Base-by-base conservation (phyloP, 352 stramenopile genomes). In the Pythium pectinolyticum region DNA sequence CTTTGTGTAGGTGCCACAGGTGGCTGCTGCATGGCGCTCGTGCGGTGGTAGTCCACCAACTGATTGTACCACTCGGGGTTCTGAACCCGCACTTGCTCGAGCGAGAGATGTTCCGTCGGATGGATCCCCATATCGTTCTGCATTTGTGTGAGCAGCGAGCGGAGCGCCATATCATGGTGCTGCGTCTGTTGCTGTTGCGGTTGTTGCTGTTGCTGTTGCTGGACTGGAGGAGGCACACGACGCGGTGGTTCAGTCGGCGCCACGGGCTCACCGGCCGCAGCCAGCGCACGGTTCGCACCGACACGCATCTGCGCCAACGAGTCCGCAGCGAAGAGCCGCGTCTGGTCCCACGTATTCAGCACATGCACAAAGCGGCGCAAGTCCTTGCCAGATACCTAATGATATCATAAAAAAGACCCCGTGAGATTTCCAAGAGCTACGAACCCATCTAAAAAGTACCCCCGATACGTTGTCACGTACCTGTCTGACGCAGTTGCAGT, bases 91-190 rank as follows among this genome's bases (percentile, higher is more conserved):
- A 95, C 86, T 79, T 95, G 82, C 60, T 95, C 86, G 30, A 95
- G 72, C 53, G 80, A 85, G 74, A 95, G 85, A 69, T 95, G 86
- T 61, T 93, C 77, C 1, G 84, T 92, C 45, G 86, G 86, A 60
- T 95, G 86, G 55, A 95, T 92, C 3, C 77, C 81, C 82, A 94
- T 92, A 41, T 95, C 86, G 46, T 93, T 95, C 67, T 95, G 86
- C 27, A 95, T 69, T 66, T 82, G 46, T n/a, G 84, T 92, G 22
- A 95, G 72, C 41, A 95, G 73, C 11, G 77, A 82, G 4, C 86
- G 82, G 30, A 95, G 70, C 64, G 91, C 84, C 80, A 92, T 83
- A 54, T 95, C 86, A 39, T 89, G 70, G 40, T 86, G 71, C 49
- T 81, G 72, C 28, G n/a, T n/a, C n/a, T 77, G 59, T 54, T 57